phyloP scores from a whole-genome alignment of 768 basidiomycete genomes.

The Filobasidium wieringae region DNA sequence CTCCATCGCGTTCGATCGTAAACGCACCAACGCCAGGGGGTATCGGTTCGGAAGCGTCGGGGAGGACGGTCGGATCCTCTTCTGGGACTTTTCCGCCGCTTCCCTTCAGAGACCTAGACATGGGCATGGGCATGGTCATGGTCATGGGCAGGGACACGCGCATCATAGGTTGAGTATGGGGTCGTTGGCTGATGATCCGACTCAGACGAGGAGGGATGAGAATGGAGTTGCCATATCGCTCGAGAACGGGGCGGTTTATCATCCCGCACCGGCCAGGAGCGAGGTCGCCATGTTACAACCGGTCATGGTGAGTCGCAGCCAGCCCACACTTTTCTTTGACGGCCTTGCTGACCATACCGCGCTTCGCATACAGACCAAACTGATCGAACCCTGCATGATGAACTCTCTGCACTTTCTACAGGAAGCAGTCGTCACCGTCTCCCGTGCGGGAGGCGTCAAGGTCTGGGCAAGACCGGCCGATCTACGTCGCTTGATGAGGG shows the following conservation, averaged over 20 bases:
- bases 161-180: conserved; percentile 67
- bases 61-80: conserved; percentile 86
- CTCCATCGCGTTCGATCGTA: conserved; percentile 76
- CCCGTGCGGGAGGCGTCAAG: conserved; percentile 63
- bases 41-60: conserved; percentile 93
- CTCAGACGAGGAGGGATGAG: conserved; percentile 51
- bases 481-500: not conserved
- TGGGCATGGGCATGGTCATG: conserved; percentile 15
- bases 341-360: conserved; percentile 1
- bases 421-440: conserved; percentile 63
- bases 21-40: conserved; percentile 72
- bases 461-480: conserved; percentile 49
- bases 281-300: conserved; percentile 85
- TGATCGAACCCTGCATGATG: conserved; percentile 67
- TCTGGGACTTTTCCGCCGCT: conserved; percentile 92
- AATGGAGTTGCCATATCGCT: conserved; percentile 39
- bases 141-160: conserved; percentile 28
- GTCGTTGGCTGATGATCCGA: conserved; percentile 43
- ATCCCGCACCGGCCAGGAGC: conserved; percentile 78
- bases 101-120: conserved; percentile 78
- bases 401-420: conserved; percentile 66
- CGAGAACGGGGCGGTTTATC: conserved; percentile 43
- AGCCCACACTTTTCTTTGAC: not conserved
- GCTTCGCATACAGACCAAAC: conserved; percentile 52
- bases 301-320: conserved; percentile 53